These are phyloP conservation scores for Oryza officinalis DNA, from an alignment of 176 grass and related monocot species.

Conservation along the genomic window DNA sequence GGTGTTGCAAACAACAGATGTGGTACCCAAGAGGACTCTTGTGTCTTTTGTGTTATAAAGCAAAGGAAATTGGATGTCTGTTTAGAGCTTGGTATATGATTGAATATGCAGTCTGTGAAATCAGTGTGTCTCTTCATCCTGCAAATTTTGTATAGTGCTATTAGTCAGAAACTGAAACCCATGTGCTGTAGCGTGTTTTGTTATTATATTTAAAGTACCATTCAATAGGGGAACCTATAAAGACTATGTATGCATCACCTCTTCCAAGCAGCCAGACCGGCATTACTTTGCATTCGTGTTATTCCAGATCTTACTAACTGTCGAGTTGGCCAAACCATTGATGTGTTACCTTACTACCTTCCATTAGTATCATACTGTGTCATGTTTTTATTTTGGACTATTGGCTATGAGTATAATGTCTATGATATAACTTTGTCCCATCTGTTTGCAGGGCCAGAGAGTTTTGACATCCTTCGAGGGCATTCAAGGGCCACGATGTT, in stretches of 20 bases:
- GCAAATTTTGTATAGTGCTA: background rate
- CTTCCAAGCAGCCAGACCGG: background rate
- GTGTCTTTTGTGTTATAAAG: background rate
- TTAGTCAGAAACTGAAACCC: background rate
- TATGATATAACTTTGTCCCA: constrained; percentile 34
- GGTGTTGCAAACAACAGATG: background rate
- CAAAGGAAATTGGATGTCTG: background rate
- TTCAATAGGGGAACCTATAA: background rate
- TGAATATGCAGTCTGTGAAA: background rate
- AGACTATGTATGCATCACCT: background rate
- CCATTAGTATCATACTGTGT: background rate
- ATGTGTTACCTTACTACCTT: background rate
- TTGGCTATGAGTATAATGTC: constrained; percentile 24
- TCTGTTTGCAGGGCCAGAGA: constrained; percentile 74
- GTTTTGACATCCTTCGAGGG: constrained; percentile 92
- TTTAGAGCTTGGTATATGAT: constrained; percentile 32
- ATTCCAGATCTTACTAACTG: background rate
- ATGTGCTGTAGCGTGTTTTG: background rate
- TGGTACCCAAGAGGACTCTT: background rate
- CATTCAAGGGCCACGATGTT: constrained; percentile 95
- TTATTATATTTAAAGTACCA: background rate
- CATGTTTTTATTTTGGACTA: constrained; percentile 20
- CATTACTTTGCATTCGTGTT: background rate
- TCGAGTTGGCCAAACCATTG: background rate
- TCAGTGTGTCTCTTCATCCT: constrained; percentile 1